These are phyloP conservation scores for Metarhizium album DNA, from an alignment of 2,329 filamentous ascomycete species.

Conservation along the genomic window DNA sequence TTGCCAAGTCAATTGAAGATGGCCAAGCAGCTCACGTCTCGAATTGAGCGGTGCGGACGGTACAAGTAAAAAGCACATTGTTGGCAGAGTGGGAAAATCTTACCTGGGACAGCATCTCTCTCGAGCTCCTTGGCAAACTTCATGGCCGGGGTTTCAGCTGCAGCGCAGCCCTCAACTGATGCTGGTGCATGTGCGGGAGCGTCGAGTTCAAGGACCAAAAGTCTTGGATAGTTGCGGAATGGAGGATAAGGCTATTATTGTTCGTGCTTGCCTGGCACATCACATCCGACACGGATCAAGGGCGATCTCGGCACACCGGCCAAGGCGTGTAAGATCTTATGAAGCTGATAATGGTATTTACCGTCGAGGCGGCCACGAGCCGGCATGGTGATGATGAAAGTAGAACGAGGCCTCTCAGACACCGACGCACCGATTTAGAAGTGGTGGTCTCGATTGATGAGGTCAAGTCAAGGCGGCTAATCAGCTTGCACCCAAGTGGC, in stretches of 20 bases:
- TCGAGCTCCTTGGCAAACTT: constrained; percentile 13
- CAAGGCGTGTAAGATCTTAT: background rate
- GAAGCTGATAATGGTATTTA: background rate
- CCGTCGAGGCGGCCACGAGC: constrained; percentile 1
- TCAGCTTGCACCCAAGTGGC: no score
- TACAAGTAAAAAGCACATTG: background rate
- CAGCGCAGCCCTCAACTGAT: constrained; percentile 4
- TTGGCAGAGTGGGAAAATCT: constrained; percentile 11
- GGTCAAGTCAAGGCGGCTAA: background rate
- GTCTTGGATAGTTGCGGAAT: background rate
- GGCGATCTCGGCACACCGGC: no score
- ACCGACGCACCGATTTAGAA: background rate
- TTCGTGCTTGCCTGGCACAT: background rate
- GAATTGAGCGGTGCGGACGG: no score
- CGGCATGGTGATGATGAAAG: constrained; percentile 5
- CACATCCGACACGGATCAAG: background rate
- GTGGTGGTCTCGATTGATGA: background rate
- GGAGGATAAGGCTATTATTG: background rate
- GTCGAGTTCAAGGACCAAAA: background rate
- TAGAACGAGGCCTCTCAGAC: constrained; percentile 4
- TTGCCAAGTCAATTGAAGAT: background rate
- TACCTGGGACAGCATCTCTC: constrained; percentile 59
- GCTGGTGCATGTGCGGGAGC: background rate
- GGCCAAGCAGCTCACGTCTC: background rate
- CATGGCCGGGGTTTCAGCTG: constrained; percentile 8